Evolutionary conservation across 2,329 filamentous ascomycete species (phyloP).

Genomic region (Colletotrichum spinosum): DNA sequence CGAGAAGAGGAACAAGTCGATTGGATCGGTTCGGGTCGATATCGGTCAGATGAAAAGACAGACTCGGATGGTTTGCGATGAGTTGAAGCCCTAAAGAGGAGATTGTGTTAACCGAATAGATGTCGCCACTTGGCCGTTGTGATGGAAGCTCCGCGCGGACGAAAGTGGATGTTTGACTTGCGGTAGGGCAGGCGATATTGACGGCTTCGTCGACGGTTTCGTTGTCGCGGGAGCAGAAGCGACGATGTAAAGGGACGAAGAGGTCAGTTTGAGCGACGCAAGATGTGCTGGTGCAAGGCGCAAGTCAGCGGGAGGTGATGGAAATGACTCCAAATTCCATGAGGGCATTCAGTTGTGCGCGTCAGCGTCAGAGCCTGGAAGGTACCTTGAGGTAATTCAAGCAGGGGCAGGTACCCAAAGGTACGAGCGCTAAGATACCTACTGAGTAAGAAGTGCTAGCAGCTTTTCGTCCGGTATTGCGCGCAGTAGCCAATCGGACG

Average conservation of each 20-base stretch:
- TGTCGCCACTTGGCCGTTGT: slow-evolving; percentile 34
- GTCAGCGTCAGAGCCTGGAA: slow-evolving; percentile 34
- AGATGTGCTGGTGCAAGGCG: not conserved
- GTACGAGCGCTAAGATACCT: too few relatives aligned
- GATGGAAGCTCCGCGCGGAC: not conserved
- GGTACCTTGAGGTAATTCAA: slow-evolving; percentile 21
- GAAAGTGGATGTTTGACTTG: not conserved
- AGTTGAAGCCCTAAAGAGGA: slow-evolving; percentile 11
- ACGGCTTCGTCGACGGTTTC: not conserved
- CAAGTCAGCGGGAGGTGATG: not conserved
- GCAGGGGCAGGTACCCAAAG: too few relatives aligned
- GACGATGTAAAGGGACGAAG: slow-evolving; percentile 9
- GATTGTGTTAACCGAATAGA: slow-evolving; percentile 1
- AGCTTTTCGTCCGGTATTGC: slow-evolving; percentile 17
- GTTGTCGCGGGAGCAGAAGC: slow-evolving; percentile 10
- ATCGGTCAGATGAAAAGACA: not conserved
- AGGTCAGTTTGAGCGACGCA: not conserved
- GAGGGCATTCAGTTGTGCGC: slow-evolving; percentile 36
- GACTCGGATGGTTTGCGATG: not conserved
- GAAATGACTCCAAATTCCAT: slow-evolving; percentile 16
- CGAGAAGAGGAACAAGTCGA: slow-evolving; percentile 41
- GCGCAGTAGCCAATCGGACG: slow-evolving; percentile 25
- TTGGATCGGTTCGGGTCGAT: slow-evolving; percentile 23
- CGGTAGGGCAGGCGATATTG: not conserved
- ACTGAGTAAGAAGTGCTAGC: too few relatives aligned